Evolutionary conservation across 2,329 filamentous ascomycete genomes (phyloP), one percentile per base, ranked within the genome.

Genomic region (Didymella keratinophila): DNA sequence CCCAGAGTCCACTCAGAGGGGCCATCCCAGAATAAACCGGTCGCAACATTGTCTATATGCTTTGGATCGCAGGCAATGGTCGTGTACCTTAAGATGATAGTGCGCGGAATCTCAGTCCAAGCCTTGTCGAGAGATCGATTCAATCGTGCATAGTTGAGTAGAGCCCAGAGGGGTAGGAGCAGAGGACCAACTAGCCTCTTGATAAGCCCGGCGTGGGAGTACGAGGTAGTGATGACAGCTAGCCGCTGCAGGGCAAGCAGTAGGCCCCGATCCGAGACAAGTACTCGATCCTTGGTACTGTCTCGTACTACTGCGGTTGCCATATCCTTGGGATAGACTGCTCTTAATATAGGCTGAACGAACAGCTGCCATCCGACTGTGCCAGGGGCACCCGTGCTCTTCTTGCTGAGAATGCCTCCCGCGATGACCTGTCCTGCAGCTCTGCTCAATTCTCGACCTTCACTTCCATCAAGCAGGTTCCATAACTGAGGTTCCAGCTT

Each of bases 351-450:
- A 0, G 88, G 87, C 50, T 82, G 79, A 2, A 85, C 85, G 63
- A 90, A 88, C 0, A 81, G 76, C 28, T 79, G 81, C 88, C 88
- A 91, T 8, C 88, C 89, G 9, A 67, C 60, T 63, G 64, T 79
- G 76, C 87, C 87, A 47, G 87, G 88, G 7, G 87, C 87, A 11
- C 89, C 89, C 49, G 82, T 86, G 25, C 83, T 79, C 66, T 82
- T 88, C 57, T 83, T 85, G 2, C 87, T 88, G 9, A 92, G 73
- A 18, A 92, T 86, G 0, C 89, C 88, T 67, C 86, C 89, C 1
- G 86, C 86, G 61, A 89, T 86, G 18, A 89, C 82, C 64, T 87
- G 87, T 0, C 85, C 81, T 11, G 86, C 84, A 11, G 83, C 86
- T 68, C 82, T 86, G 46, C 81, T 81, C 54, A 89, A 77, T 62